A percentile compares a stretch with the other conserved stretches of the same genome.
phyloP scores from a whole-genome alignment of 768 basidiomycete species.

The Boletus bicolor region DNA sequence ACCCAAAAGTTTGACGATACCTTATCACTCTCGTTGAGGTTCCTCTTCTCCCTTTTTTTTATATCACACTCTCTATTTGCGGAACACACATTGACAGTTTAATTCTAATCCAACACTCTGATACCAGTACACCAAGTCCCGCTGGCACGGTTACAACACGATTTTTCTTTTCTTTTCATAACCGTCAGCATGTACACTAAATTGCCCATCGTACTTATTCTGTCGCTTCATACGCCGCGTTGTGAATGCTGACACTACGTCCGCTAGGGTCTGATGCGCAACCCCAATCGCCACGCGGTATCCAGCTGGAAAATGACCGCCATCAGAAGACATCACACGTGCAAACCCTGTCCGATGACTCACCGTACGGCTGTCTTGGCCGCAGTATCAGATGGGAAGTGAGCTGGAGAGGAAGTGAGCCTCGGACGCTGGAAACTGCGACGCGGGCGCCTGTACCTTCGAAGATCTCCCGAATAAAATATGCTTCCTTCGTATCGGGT shows the following conservation, averaged over 20 bases:
- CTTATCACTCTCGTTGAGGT: constrained; percentile 33
- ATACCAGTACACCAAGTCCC: constrained; percentile 22
- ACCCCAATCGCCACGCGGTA: constrained; percentile 96
- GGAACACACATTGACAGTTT: constrained; percentile 34
- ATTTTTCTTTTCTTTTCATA: neutral
- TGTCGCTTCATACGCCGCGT: constrained; percentile 67
- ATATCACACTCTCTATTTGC: constrained; percentile 38
- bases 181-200: constrained; percentile 22
- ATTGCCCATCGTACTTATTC: constrained; percentile 14
- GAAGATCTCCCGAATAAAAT: constrained; percentile 88
- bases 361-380: constrained; percentile 89
- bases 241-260: constrained; percentile 93
- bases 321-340: constrained; percentile 14
- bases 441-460: constrained; percentile 48
- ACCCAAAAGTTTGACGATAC: constrained; percentile 33
- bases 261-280: constrained; percentile 94
- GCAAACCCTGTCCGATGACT: constrained; percentile 24
- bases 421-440: neutral
- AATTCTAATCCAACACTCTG: constrained; percentile 25
- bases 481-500: constrained; percentile 97
- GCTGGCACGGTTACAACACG: constrained; percentile 22
- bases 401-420: constrained; percentile 39
- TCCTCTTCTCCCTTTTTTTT: constrained; percentile 21
- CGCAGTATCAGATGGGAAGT: constrained; percentile 84
- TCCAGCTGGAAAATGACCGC: constrained; percentile 56